Evolutionary conservation across 495 filamentous ascomycete genomes (phyloP).

Genomic region (Cryomyces minteri): DNA sequence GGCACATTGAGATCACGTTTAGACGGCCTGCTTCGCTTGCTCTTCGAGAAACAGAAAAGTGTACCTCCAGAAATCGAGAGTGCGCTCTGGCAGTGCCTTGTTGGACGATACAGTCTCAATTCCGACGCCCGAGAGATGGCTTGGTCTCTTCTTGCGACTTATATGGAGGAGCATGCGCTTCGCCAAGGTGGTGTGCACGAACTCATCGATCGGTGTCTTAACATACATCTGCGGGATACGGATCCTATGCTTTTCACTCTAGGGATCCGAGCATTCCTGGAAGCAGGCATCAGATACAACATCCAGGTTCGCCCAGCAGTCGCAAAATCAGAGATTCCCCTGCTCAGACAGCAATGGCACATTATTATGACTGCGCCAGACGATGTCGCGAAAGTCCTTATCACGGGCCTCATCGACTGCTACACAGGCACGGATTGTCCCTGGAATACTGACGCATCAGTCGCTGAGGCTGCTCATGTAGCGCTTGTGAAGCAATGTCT

Average conservation of each 20-base stretch:
- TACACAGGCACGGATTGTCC: slow-evolving; percentile 1
- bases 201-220: slow-evolving; percentile 43
- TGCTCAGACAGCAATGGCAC: slow-evolving; percentile 56
- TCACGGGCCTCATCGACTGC: slow-evolving; percentile 23
- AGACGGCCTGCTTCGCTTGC: background rate
- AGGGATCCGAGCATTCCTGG: slow-evolving; percentile 50
- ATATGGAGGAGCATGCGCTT: background rate
- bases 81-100: slow-evolving; percentile 47
- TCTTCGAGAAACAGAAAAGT: background rate
- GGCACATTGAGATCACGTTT: background rate
- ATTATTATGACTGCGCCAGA: slow-evolving; percentile 54
- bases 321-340: no score
- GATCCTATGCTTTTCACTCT: slow-evolving; percentile 44
- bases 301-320: no score
- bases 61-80: slow-evolving; percentile 31
- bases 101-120: slow-evolving; percentile 37
- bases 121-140: slow-evolving; percentile 36
- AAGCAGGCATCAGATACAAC: slow-evolving; percentile 6
- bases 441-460: slow-evolving; percentile 23
- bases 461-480: slow-evolving; percentile 54
- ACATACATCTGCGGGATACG: slow-evolving; percentile 44
- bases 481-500: slow-evolving; percentile 48
- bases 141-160: slow-evolving; percentile 25
- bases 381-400: slow-evolving; percentile 47
- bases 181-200: background rate